Evolutionary conservation across 2,329 filamentous ascomycete genomes (phyloP), one percentile per base, ranked within the genome.

Genomic region (Phialemonium atrogriseum): DNA sequence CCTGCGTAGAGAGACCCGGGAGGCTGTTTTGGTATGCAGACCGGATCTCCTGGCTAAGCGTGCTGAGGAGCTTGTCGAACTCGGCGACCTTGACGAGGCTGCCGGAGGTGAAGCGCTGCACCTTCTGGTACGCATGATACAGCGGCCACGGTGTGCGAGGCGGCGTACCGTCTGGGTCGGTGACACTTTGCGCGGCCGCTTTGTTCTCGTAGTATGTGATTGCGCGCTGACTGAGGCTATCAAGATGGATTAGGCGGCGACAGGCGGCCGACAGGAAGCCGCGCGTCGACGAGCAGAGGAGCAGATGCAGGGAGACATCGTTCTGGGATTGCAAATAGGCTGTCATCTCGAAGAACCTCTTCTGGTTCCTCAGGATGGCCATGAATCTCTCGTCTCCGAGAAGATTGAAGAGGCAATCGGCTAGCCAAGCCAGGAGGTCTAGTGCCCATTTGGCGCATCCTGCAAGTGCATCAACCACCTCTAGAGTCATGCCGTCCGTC

Each of bases 371-470:
- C n/a, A 77, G 57, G 4, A 72, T 60, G 24, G 58, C 56, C 46
- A 66, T 62, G 40, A 76, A 73, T 27, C 62, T 59, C 4, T 48
- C 48, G 36, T 76, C 70, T 30, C 67, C 63, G 30, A 69, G 59
- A 9, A 80, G 62, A 24, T 64, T 56, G 38, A 78, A 73, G 3
- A 80, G 56, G 12, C 63, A 64, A 44, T 80, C 73, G n/a, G 63
- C 60, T 9, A 80, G 51, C 72, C 75, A 80, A 3, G 69, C 64
- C 27, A 80, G 55, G 10, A 93, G 63, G 38, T 89, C 80, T 21
- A 87, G 65, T 1, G 75, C 74, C 88, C 88, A 95, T 48, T 73
- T 79, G 4, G 82, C 75, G 33, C 86, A 81, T 14, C 84, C 84
- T 5, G 79, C 71, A 9, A 93, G 62, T 26, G 79, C 73, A 24